A percentile compares a stretch with the other conserved stretches of the same genome.
Evolutionary conservation across 2,329 filamentous ascomycete genomes (phyloP).

Genomic region (Hypocrella siamensis): DNA sequence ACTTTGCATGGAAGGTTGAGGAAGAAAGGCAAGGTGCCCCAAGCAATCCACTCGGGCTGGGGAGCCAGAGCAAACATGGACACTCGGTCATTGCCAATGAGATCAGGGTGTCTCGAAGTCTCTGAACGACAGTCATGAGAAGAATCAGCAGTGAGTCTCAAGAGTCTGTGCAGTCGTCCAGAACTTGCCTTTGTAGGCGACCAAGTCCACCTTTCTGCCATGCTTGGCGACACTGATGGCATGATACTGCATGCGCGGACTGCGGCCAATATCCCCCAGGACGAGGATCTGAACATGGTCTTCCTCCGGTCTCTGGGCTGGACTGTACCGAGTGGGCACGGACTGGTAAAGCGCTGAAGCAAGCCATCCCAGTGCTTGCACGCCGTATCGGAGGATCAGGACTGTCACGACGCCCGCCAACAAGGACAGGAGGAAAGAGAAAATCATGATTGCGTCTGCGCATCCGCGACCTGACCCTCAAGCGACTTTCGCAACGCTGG

Average conservation of each 20-base stretch:
- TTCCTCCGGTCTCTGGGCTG: constrained; percentile 18
- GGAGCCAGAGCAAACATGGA: constrained; percentile 53
- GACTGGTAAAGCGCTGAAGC: constrained; percentile 8
- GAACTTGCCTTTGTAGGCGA: constrained; percentile 64
- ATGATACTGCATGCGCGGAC: constrained; percentile 97
- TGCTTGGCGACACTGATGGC: constrained; percentile 79
- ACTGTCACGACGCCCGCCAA: constrained; percentile 18
- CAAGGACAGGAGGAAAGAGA: constrained; percentile 17
- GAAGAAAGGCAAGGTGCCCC: constrained; percentile 59
- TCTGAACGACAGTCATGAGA: constrained; percentile 28
- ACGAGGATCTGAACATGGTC: constrained; percentile 65
- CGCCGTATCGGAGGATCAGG: constrained; percentile 12
- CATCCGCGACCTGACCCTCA: background rate
- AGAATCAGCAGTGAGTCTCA: background rate
- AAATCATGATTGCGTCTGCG: constrained; percentile 2
- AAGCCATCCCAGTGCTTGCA: constrained; percentile 9
- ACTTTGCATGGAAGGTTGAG: constrained; percentile 73
- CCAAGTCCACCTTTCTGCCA: constrained; percentile 64
- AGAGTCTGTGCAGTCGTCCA: too few species aligned
- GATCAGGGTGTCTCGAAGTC: constrained; percentile 64
- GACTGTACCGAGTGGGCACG: constrained; percentile 19
- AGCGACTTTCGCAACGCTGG: background rate
- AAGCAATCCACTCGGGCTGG: constrained; percentile 51
- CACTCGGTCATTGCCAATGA: constrained; percentile 53
- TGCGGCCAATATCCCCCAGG: constrained; percentile 86